Evolutionary conservation across 345 rosid genomes (phyloP), one percentile per base, ranked within the genome.

Genomic region (Citropsis articulata): DNA sequence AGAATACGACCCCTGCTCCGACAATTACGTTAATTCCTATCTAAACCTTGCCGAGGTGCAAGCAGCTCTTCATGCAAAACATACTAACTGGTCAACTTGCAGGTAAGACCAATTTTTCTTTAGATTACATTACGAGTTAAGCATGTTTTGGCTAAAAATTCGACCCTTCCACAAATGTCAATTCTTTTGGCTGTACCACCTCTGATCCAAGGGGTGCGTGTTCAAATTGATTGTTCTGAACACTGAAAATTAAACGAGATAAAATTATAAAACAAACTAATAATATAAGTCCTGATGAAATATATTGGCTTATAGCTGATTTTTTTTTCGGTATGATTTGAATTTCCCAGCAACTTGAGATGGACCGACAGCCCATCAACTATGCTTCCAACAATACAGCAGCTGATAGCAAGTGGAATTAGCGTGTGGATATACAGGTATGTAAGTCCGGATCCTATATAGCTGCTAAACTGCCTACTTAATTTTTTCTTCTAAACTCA

Each of bases 371-470:
- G 68, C 72, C 83, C 86, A 48, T 5, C 50, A 14, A 84, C 90
- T 33, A 61, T 85, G 27, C 80, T 87, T 57, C 91, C 91, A 16
- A 70, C 73, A 7, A 81, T 89, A 57, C 65, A 80, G 67, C 66
- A 73, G 21, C 83, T 87, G 27, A 83, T 85, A 55, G 81, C 72
- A 2, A 83, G 78, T 33, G 87, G 83, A 6, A 72, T 87, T 7
- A 72, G 82, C 8, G 65, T 87, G 18, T 89, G 89, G 90, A 59
- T 87, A n/a, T 89, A 75, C 85, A 87, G 92, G 90, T 84, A 13
- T 45, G 0, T 13, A 27, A 63, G 22, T 62, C 62, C 36, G 21
- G 55, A 63, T 42, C n/a, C 21, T 19, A 75, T 30, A 45, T 27
- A 5, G 6, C 31, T 71, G 30, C 30, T 31, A 53, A 18, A 9